Percentiles rank a stretch among this genome's conserved stretches.
Conservation (phyloP, 1,284 basidiomycete genomes). For the Schizophyllum amplum region DNA sequence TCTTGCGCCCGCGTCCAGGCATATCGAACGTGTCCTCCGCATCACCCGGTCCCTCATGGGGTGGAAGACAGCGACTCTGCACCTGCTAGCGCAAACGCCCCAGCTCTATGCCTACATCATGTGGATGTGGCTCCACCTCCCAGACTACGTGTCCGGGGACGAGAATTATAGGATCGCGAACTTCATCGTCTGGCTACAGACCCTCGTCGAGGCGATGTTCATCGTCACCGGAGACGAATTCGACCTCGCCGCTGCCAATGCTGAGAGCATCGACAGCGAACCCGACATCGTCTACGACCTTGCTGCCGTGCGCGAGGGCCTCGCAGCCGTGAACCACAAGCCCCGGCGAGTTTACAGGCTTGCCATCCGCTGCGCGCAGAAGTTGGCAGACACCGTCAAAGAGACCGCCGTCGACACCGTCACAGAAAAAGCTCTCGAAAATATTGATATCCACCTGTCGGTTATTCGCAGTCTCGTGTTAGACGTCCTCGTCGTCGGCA, state of each 20-base stretch:
- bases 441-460: background rate
- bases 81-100: background rate
- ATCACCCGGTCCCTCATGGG: background rate
- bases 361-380: background rate
- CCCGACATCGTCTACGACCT: background rate
- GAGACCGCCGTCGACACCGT: background rate
- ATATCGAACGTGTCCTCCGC: background rate
- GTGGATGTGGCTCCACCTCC: background rate
- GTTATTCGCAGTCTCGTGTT: background rate
- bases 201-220: too few relatives aligned
- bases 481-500: background rate
- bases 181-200: background rate
- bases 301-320: background rate
- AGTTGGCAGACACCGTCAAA: background rate
- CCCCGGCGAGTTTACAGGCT: background rate
- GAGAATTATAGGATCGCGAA: background rate
- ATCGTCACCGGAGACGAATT: too few relatives aligned
- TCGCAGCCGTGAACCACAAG: background rate
- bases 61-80: background rate
- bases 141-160: background rate
- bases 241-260: too few relatives aligned
- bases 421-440: background rate
- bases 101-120: background rate
- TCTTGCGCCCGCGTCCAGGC: background rate
- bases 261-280: background rate